Percentiles rank a stretch among this genome's conserved stretches.
Evolutionary conservation across 352 stramenopile species (phyloP).

Genomic region (Pythium graminicola): DNA sequence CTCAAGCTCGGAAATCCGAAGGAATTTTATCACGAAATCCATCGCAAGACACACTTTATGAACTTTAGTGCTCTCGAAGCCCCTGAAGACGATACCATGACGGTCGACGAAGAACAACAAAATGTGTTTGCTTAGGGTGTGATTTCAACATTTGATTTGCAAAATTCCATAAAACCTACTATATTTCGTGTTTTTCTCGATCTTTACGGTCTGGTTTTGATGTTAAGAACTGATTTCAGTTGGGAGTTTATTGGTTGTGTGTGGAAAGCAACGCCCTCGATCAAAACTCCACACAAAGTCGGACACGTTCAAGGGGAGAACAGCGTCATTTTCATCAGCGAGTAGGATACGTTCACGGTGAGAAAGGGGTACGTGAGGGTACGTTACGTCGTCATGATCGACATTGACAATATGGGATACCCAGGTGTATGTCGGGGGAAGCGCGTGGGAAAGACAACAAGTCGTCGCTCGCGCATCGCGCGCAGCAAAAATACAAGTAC

Average conservation of each 20-base stretch:
- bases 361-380: background rate
- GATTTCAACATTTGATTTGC: too few relatives aligned
- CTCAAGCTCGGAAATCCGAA: constrained; percentile 98
- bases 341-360: background rate
- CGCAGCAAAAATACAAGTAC: constrained; percentile 86
- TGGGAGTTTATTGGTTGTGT: constrained; percentile 22
- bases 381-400: background rate
- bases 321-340: background rate
- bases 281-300: constrained; percentile 1
- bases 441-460: constrained; percentile 75
- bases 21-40: constrained; percentile 98
- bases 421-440: constrained; percentile 48
- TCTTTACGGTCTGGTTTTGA: too few relatives aligned
- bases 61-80: constrained; percentile 98
- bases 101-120: constrained; percentile 90
- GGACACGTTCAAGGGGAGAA: constrained; percentile 1
- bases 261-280: constrained; percentile 17
- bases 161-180: background rate
- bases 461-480: constrained; percentile 77
- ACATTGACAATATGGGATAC: background rate
- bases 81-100: constrained; percentile 79
- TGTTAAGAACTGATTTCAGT: constrained; percentile 24
- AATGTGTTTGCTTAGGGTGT: constrained; percentile 76
- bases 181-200: too few relatives aligned
- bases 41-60: constrained; percentile 99